Evolutionary conservation across 208 protist genomes (phyloP).

Genomic region (Acanthamoeba triangularis): DNA sequence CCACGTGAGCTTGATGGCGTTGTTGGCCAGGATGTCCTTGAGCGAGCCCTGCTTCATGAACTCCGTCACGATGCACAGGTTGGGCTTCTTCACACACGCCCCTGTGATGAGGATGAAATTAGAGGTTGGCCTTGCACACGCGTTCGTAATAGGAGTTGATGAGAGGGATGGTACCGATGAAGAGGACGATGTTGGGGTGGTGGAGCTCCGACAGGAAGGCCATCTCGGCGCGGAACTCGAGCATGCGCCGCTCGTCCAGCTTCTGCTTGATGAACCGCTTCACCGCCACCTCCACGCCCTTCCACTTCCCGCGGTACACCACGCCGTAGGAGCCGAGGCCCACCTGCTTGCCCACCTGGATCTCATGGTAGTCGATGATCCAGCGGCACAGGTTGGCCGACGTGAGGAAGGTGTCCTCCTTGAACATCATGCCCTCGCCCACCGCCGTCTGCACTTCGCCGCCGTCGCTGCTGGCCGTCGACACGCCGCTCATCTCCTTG

Average conservation of each 20-base stretch:
- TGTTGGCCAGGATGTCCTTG: not conserved
- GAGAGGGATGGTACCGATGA: not conserved
- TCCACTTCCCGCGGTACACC: constrained; percentile 31
- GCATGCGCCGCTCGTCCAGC: not conserved
- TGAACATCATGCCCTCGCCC: constrained; percentile 37
- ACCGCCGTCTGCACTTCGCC: not conserved
- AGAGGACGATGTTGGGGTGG: constrained; percentile 53
- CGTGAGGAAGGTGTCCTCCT: constrained; percentile 61
- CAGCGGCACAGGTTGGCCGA: constrained; percentile 50
- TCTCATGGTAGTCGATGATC: constrained; percentile 38
- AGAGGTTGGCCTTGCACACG: too few species aligned
- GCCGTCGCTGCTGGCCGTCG: not conserved
- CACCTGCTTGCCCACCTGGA: constrained; percentile 36
- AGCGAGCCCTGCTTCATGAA: constrained; percentile 3
- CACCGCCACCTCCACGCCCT: constrained; percentile 52
- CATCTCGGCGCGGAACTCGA: constrained; percentile 11
- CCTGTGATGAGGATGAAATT: not conserved
- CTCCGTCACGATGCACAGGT: not conserved
- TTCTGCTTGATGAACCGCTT: constrained; percentile 76
- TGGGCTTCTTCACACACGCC: not conserved
- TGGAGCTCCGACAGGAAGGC: constrained; percentile 3
- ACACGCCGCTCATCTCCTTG: not conserved
- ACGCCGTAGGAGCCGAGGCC: constrained; percentile 41
- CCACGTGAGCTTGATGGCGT: constrained; percentile 20
- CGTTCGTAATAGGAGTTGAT: too few species aligned